phyloP scores from a whole-genome alignment of 371 early-diverging fungal species.

The Mucor ambiguus region DNA sequence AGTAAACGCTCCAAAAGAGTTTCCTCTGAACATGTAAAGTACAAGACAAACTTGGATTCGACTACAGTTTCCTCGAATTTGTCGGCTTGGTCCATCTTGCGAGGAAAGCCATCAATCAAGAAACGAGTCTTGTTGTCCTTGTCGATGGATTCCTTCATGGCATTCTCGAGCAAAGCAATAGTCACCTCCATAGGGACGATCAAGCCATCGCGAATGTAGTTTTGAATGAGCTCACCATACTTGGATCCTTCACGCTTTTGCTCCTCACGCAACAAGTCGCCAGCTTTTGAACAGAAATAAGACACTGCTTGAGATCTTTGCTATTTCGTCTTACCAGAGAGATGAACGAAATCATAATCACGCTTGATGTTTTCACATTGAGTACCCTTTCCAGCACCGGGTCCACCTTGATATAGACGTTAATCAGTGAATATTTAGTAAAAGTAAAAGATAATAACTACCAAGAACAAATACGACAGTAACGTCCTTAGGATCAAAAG shows the following conservation, averaged over 20 bases:
- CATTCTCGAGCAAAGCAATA: slow-evolving; percentile 84
- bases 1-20: slow-evolving; percentile 81
- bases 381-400: slow-evolving; percentile 94
- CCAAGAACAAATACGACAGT: slow-evolving; percentile 81
- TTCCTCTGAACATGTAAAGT: slow-evolving; percentile 88
- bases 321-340: slow-evolving; percentile 70
- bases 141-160: slow-evolving; percentile 76
- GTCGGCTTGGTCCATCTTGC: slow-evolving; percentile 89
- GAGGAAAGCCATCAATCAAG: slow-evolving; percentile 95
- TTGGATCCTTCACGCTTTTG: slow-evolving; percentile 82
- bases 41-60: slow-evolving; percentile 68
- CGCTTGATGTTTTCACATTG: slow-evolving; percentile 86
- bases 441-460: slow-evolving; percentile 14
- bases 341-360: slow-evolving; percentile 93
- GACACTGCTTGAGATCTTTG: not conserved
- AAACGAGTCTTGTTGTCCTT: slow-evolving; percentile 63
- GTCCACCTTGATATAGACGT: slow-evolving; percentile 60
- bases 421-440: not conserved
- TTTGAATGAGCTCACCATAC: slow-evolving; percentile 88
- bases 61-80: slow-evolving; percentile 85
- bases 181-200: slow-evolving; percentile 97
- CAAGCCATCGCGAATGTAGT: slow-evolving; percentile 89
- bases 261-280: slow-evolving; percentile 94
- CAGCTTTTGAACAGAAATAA: slow-evolving; percentile 60
- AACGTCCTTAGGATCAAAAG: slow-evolving; percentile 51